A percentile compares a stretch with the other conserved stretches of the same genome.
Evolutionary conservation across 2,329 filamentous ascomycete genomes (phyloP).

Genomic region (Fusarium newnesense): DNA sequence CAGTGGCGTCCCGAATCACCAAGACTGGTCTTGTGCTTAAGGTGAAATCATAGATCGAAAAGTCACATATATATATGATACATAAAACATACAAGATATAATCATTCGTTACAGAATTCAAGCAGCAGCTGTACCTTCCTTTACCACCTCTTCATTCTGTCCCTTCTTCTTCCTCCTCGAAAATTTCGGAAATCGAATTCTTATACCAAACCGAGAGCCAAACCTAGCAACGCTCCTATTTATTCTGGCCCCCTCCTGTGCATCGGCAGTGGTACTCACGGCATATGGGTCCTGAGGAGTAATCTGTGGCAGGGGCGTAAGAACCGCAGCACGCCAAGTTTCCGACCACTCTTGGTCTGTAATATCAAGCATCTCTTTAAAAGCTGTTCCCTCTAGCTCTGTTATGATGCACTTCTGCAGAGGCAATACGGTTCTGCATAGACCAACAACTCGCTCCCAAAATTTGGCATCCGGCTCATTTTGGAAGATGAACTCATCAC

Average conservation of each 20-base stretch:
- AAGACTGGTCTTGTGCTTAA: constrained; percentile 26
- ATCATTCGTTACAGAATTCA: too few relatives aligned
- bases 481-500: not conserved
- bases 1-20: constrained; percentile 25
- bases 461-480: not conserved
- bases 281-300: not conserved
- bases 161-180: not conserved
- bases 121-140: not conserved
- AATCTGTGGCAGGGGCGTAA: not conserved
- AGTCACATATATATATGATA: rapidly evolving
- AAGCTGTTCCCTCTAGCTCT: rapidly evolving
- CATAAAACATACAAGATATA: rapidly evolving
- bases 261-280: not conserved
- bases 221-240: not conserved
- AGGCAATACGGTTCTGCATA: not conserved
- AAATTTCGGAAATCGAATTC: not conserved
- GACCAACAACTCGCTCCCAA: not conserved
- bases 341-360: not conserved
- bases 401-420: not conserved
- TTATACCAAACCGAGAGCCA: not conserved
- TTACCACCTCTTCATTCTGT: not conserved
- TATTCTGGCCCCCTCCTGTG: not conserved
- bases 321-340: not conserved
- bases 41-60: constrained; percentile 16
- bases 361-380: not conserved